phyloP scores from a whole-genome alignment of 768 basidiomycete species.

The Dentipellis fragilis region DNA sequence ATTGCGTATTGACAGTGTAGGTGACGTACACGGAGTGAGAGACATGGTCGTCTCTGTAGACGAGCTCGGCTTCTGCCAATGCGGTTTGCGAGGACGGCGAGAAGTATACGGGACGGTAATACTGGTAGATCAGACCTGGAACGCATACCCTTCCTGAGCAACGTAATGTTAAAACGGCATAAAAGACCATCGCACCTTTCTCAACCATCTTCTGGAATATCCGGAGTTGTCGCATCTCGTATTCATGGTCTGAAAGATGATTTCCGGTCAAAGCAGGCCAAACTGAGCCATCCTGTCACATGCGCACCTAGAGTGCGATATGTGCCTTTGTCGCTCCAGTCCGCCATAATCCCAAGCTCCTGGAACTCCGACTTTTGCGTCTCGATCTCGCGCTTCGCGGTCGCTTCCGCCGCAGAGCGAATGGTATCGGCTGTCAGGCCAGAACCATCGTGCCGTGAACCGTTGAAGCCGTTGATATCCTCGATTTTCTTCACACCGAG shows the following conservation, averaged over 20 bases:
- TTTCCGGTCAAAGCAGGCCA: not conserved
- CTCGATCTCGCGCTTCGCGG: conserved; percentile 64
- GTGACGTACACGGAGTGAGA: conserved; percentile 84
- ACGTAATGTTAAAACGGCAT: not conserved
- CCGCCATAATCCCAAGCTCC: conserved; percentile 83
- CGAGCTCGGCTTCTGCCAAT: conserved; percentile 88
- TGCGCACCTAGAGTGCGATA: conserved; percentile 78
- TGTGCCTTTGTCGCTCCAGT: conserved; percentile 62
- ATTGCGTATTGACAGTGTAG: conserved; percentile 46
- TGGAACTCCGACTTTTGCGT: conserved; percentile 74
- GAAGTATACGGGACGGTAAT: conserved; percentile 86
- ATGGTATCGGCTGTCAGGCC: conserved; percentile 50
- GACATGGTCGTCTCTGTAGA: conserved; percentile 80
- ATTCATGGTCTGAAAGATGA: conserved; percentile 55
- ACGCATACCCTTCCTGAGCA: not conserved
- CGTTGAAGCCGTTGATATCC: not conserved
- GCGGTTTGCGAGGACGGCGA: conserved; percentile 93
- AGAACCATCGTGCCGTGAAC: conserved; percentile 37
- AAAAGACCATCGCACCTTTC: conserved; percentile 38
- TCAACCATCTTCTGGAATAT: conserved; percentile 86
- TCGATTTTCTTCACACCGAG: conserved; percentile 41
- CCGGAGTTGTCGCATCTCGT: conserved; percentile 79
- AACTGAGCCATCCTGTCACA: not conserved
- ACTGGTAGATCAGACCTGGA: conserved; percentile 67
- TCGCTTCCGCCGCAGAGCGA: conserved; percentile 58